phyloP scores from a whole-genome alignment of 106 monocot genomes.

The Chionographis japonica region DNA sequence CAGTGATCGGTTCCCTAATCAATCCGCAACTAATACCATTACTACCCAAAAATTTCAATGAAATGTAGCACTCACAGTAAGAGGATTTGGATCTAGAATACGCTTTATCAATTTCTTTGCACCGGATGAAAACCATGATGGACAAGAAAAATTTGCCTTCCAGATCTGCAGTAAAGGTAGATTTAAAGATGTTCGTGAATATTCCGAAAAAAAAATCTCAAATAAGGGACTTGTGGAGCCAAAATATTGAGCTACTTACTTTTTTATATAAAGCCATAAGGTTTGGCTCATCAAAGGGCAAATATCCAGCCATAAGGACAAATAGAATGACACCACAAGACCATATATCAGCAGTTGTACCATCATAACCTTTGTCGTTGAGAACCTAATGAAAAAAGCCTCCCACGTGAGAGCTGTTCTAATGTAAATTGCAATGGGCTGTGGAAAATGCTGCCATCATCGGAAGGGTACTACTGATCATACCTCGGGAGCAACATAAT shows the following conservation, averaged over 20 bases:
- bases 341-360: conserved; percentile 78
- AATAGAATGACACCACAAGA: conserved; percentile 95
- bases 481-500: conserved; percentile 97
- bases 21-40: too few relatives aligned
- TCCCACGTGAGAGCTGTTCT: neutral
- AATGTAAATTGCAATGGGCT: neutral
- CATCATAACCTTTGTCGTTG: conserved; percentile 85
- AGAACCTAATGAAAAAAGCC: conserved; percentile 58
- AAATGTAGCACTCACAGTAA: conserved; percentile 38
- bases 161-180: conserved; percentile 45
- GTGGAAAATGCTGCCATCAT: neutral
- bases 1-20: too few relatives aligned
- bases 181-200: neutral
- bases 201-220: neutral
- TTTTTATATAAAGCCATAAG: conserved; percentile 58
- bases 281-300: conserved; percentile 82
- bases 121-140: conserved; percentile 70
- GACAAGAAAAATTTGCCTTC: conserved; percentile 62
- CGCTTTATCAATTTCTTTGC: conserved; percentile 69
- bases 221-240: neutral
- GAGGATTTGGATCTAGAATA: conserved; percentile 82
- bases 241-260: conserved; percentile 17
- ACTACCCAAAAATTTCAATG: too few relatives aligned
- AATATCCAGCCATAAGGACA: conserved; percentile 90
- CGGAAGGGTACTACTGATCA: neutral